Percentiles rank a stretch among this genome's conserved stretches.
Conservation (phyloP, 331 rosid species). For the Acacia concinna region DNA sequence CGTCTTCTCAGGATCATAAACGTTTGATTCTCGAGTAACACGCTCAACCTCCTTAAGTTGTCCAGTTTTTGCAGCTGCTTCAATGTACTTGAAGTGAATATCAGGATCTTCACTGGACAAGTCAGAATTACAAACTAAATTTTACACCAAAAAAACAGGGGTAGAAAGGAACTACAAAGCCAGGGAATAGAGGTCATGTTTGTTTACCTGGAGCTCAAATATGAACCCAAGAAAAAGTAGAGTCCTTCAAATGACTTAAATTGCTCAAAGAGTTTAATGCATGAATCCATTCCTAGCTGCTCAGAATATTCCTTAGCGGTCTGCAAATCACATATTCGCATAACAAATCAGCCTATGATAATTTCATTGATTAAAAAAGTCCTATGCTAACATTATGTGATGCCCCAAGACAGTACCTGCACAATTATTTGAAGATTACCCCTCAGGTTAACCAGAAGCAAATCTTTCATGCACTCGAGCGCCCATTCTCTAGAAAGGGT, state of each 20-base stretch:
- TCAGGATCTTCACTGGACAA: conserved; percentile 95
- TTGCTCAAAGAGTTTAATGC: conserved; percentile 91
- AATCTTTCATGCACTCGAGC: conserved; percentile 98
- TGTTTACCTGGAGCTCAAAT: conserved; percentile 84
- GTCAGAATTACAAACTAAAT: conserved; percentile 5
- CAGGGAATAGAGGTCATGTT: conserved; percentile 18
- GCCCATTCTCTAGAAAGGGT: conserved; percentile 97
- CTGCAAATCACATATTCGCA: conserved; percentile 43
- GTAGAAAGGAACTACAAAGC: neutral
- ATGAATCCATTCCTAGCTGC: conserved; percentile 90
- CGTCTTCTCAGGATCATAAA: conserved; percentile 89
- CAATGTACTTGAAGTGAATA: conserved; percentile 96
- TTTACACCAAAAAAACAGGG: conserved; percentile 2
- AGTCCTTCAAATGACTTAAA: conserved; percentile 96
- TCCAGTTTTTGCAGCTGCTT: conserved; percentile 96
- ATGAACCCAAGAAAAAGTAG: conserved; percentile 92
- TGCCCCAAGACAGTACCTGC: conserved; percentile 51
- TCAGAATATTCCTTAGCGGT: conserved; percentile 96
- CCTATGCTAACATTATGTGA: neutral
- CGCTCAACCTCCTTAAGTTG: conserved; percentile 98
- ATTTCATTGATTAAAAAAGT: neutral
- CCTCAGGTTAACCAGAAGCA: conserved; percentile 89
- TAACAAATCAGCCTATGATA: neutral
- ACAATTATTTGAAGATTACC: conserved; percentile 97
- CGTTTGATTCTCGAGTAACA: conserved; percentile 90